phyloP scores from a whole-genome alignment of 257 asterid species.

The Anisodus tanguticus region DNA sequence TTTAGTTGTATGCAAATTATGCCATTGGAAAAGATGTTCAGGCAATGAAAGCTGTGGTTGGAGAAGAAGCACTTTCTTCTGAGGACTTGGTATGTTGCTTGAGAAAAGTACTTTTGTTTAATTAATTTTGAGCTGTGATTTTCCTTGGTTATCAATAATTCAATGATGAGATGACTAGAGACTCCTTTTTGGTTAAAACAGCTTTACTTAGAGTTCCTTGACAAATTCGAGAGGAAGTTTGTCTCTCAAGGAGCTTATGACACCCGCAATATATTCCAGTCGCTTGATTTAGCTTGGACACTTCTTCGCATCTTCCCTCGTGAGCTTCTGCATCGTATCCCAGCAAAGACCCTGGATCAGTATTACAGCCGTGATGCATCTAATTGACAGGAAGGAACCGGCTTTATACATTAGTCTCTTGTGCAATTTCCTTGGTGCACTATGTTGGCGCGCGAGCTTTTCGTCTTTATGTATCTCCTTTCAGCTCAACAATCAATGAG shows the following conservation, averaged over 20 bases:
- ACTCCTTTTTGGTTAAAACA: conserved; percentile 36
- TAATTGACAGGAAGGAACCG: conserved; percentile 45
- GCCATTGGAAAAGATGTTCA: conserved; percentile 90
- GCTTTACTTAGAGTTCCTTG: conserved; percentile 82
- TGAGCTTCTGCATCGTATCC: conserved; percentile 96
- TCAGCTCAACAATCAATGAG: conserved; percentile 12
- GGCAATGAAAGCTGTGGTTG: conserved; percentile 91
- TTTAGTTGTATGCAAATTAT: conserved; percentile 75
- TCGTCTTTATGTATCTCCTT: neutral
- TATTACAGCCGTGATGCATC: conserved; percentile 90
- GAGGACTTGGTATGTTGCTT: conserved; percentile 73
- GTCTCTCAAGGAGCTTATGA: conserved; percentile 83
- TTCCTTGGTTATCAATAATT: conserved; percentile 1
- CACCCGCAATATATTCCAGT: conserved; percentile 88
- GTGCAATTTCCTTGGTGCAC: conserved; percentile 10
- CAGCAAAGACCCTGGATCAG: conserved; percentile 90
- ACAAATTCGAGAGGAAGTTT: conserved; percentile 84
- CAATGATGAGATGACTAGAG: conserved; percentile 27
- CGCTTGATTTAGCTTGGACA: conserved; percentile 98
- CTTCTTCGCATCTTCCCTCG: conserved; percentile 97
- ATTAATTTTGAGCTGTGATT: conserved; percentile 7
- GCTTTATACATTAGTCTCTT: conserved; percentile 27
- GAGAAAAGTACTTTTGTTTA: neutral
- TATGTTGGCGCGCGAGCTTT: neutral
- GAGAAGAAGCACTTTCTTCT: conserved; percentile 83